Percentiles rank a stretch among this genome's conserved stretches.
Conservation (phyloP, 805 yeast species). For the Sungouiella thailandica region DNA sequence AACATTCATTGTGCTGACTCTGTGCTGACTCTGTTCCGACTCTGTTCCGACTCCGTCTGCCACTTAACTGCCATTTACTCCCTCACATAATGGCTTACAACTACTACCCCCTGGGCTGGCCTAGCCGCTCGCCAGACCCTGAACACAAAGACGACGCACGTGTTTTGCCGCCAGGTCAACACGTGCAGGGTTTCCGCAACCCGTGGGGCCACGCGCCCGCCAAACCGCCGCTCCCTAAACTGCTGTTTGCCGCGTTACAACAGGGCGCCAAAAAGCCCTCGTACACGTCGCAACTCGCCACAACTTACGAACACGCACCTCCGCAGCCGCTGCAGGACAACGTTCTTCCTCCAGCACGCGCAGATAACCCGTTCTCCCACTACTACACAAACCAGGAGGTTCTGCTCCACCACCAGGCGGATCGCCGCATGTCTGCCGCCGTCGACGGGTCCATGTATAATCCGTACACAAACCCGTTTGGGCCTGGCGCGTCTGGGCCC, state of each 20-base stretch:
- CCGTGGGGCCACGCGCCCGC: constrained; percentile 37
- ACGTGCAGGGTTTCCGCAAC: constrained; percentile 36
- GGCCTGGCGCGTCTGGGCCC: not conserved
- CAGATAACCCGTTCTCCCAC: constrained; percentile 41
- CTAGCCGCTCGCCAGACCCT: too few relatives aligned
- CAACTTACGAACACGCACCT: constrained; percentile 43
- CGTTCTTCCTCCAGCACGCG: constrained; percentile 41
- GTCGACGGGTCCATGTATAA: constrained; percentile 24
- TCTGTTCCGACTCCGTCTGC: too few relatives aligned
- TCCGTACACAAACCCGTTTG: constrained; percentile 11
- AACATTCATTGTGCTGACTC: too few relatives aligned
- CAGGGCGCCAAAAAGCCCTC: constrained; percentile 26
- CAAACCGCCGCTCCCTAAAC: constrained; percentile 19
- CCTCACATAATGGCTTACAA: too few relatives aligned
- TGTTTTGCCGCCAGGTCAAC: too few relatives aligned
- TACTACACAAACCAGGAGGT: constrained; percentile 38
- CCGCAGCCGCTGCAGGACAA: constrained; percentile 17
- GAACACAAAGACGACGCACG: too few relatives aligned
- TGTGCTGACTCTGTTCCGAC: too few relatives aligned
- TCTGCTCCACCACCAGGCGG: constrained; percentile 18
- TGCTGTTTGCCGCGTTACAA: constrained; percentile 37
- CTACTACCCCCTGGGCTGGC: too few relatives aligned
- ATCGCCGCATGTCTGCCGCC: constrained; percentile 36
- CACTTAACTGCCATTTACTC: too few relatives aligned
- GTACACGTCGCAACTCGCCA: constrained; percentile 44